A percentile compares a stretch with the other conserved stretches of the same genome.
These are phyloP conservation scores for Debaryomyces singareniensis DNA, from an alignment of 1,139 yeast species.

Conservation along the genomic window DNA sequence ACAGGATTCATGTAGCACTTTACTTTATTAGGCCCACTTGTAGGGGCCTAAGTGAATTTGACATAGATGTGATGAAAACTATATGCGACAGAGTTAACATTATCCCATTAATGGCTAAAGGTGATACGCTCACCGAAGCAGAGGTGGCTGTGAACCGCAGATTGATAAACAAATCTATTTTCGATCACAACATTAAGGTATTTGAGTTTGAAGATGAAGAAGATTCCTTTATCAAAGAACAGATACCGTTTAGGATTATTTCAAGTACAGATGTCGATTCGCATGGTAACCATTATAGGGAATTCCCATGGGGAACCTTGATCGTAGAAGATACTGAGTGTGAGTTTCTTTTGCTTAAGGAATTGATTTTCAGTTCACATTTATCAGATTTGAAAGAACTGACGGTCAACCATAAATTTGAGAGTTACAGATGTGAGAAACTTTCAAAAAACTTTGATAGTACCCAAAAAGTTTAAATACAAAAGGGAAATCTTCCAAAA, in stretches of 20 bases:
- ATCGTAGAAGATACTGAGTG: constrained; percentile 45
- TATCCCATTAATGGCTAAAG: constrained; percentile 50
- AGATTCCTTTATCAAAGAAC: constrained; percentile 8
- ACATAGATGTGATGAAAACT: constrained; percentile 43
- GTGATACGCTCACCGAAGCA: constrained; percentile 47
- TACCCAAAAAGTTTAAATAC: too few species aligned
- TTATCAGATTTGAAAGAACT: constrained; percentile 61
- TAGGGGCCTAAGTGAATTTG: constrained; percentile 39
- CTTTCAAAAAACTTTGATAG: constrained; percentile 8
- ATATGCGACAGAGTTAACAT: constrained; percentile 49
- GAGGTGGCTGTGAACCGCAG: constrained; percentile 42
- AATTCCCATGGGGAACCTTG: constrained; percentile 12
- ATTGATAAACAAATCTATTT: constrained; percentile 38
- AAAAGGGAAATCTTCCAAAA: too few species aligned
- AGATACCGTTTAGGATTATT: constrained; percentile 18
- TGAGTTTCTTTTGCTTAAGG: constrained; percentile 53
- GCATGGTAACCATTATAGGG: constrained; percentile 7
- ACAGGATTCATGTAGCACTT: constrained; percentile 57
- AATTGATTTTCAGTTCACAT: constrained; percentile 58
- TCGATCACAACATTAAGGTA: constrained; percentile 35
- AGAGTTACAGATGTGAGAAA: constrained; percentile 43
- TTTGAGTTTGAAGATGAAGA: constrained; percentile 37
- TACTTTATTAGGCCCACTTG: constrained; percentile 56
- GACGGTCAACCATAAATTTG: constrained; percentile 57
- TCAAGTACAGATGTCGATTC: constrained; percentile 8